Evolutionary conservation across 2,329 filamentous ascomycete genomes (phyloP).

Genomic region (Aureobasidium sp.): DNA sequence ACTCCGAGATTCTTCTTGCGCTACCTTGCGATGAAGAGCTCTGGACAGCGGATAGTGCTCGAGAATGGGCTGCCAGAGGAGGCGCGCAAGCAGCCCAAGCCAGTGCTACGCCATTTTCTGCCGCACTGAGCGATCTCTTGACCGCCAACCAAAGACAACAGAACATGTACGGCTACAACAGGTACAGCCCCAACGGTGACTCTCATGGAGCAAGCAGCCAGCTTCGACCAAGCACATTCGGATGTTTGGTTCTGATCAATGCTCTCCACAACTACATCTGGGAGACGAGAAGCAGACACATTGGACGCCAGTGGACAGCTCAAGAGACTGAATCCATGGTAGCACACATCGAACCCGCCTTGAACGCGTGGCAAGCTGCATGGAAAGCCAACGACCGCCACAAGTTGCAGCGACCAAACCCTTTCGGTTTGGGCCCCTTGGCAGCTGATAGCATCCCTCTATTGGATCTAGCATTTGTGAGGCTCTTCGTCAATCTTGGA

Average conservation of each 20-base stretch:
- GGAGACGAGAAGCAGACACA: constrained; percentile 88
- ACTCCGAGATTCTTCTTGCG: constrained; percentile 84
- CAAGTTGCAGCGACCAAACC: constrained; percentile 75
- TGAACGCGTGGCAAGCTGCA: constrained; percentile 88
- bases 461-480: constrained; percentile 83
- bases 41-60: constrained; percentile 74
- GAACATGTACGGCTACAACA: constrained; percentile 19
- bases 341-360: constrained; percentile 82
- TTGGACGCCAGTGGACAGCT: constrained; percentile 80
- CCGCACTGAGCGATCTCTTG: constrained; percentile 71
- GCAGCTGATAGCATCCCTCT: constrained; percentile 87
- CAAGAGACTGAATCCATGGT: constrained; percentile 96
- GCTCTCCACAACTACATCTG: constrained; percentile 97
- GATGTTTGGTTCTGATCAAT: constrained; percentile 84
- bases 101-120: constrained; percentile 69
- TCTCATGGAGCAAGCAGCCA: constrained; percentile 41
- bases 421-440: constrained; percentile 70
- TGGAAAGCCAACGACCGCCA: constrained; percentile 84
- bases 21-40: constrained; percentile 90
- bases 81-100: constrained; percentile 61
- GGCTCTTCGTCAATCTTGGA: constrained; percentile 87
- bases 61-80: constrained; percentile 71
- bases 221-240: constrained; percentile 79
- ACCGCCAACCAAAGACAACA: constrained; percentile 59
- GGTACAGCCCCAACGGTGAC: constrained; percentile 18